Conservation (phyloP, 371 early-diverging fungal genomes). For the Choanephora cucurbitarum region DNA sequence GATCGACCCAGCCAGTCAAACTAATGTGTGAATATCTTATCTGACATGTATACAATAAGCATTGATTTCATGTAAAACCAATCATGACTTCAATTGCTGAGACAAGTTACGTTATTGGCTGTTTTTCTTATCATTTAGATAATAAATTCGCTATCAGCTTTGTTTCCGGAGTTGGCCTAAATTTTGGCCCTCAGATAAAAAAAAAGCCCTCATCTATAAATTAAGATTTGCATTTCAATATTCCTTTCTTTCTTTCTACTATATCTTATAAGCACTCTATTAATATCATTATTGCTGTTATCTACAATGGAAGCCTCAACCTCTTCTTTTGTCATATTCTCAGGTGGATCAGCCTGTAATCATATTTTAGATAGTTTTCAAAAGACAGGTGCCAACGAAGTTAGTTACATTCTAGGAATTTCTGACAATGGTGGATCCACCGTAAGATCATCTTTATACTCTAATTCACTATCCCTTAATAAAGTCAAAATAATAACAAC, state of each 20-base stretch:
- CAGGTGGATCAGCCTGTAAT: constrained; percentile 78
- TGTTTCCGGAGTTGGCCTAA: constrained; percentile 22
- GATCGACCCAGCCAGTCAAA: background rate
- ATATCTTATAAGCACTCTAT: background rate
- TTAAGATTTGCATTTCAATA: background rate
- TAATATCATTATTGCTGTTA: background rate
- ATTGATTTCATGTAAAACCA: constrained; percentile 1
- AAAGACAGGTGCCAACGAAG: constrained; percentile 55
- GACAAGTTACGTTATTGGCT: background rate
- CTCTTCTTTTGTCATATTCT: constrained; percentile 56
- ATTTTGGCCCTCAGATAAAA: background rate
- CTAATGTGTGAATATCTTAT: background rate
- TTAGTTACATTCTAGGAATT: constrained; percentile 72
- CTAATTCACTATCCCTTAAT: too few species aligned
- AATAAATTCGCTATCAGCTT: constrained; percentile 22
- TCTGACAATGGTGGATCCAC: constrained; percentile 75
- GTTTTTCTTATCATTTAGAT: constrained; percentile 15
- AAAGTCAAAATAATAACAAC: background rate
- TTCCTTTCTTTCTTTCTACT: constrained; percentile 1
- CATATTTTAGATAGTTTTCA: constrained; percentile 56
- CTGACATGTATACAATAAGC: background rate
- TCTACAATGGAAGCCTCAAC: background rate
- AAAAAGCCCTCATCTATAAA: constrained; percentile 9
- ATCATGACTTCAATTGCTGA: background rate
- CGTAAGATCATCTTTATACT: constrained; percentile 32